A percentile compares a stretch with the other conserved stretches of the same genome.
phyloP scores from a whole-genome alignment of 176 grass and related monocot species.

The Carex littledalei region DNA sequence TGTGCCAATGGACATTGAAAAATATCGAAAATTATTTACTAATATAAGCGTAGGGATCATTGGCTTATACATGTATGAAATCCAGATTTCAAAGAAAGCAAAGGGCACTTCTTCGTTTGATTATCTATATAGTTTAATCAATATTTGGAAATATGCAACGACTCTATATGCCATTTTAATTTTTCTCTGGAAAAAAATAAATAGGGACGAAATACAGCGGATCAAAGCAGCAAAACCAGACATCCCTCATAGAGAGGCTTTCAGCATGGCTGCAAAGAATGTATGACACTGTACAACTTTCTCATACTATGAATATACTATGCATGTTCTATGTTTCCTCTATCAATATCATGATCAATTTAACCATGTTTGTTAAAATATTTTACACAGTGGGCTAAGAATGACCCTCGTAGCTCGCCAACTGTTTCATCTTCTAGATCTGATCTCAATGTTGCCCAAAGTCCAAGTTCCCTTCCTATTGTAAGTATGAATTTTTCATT shows the following conservation, averaged over 20 bases:
- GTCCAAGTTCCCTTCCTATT: conserved; percentile 38
- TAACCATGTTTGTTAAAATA: neutral
- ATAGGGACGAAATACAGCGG: conserved; percentile 97
- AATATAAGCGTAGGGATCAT: neutral
- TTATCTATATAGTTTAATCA: neutral
- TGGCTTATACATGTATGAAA: neutral
- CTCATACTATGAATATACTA: neutral
- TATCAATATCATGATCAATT: neutral
- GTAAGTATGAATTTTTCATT: conserved; percentile 22
- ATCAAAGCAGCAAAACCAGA: conserved; percentile 94
- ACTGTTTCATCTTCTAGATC: conserved; percentile 25
- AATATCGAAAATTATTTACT: neutral
- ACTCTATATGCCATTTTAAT: neutral
- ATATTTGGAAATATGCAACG: neutral
- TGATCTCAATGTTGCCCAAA: conserved; percentile 22
- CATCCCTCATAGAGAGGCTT: conserved; percentile 95
- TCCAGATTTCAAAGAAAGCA: neutral
- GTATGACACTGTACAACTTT: conserved; percentile 31
- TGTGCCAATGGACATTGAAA: neutral
- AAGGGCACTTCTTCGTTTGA: neutral
- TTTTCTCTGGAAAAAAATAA: neutral
- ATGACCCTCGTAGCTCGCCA: conserved; percentile 59
- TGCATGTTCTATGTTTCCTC: neutral
- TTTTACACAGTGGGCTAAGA: conserved; percentile 70
- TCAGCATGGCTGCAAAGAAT: conserved; percentile 99